Conservation (phyloP, 2,329 filamentous ascomycete species). For the Exutisphaerella laricina region DNA sequence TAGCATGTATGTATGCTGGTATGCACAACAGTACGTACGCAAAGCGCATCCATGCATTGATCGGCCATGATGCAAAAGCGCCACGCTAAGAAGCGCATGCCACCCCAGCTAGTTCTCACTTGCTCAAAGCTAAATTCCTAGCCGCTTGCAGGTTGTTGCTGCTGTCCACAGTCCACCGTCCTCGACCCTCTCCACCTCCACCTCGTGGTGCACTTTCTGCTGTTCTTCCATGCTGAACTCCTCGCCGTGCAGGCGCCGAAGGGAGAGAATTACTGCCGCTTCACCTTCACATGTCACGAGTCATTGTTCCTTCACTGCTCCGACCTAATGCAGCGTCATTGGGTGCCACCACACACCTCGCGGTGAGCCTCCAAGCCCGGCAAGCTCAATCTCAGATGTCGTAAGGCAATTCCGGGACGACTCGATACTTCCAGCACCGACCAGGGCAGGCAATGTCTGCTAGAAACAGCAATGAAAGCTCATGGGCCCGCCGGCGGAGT, state of each 20-base stretch:
- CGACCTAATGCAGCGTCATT: not conserved
- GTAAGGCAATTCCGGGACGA: slow-evolving; percentile 4
- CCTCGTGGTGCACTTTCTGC: no score
- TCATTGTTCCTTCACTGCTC: not conserved
- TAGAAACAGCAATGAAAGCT: slow-evolving; percentile 28
- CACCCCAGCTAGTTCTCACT: no score
- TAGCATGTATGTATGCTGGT: no score
- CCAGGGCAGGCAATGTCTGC: slow-evolving; percentile 16
- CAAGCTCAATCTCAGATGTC: not conserved
- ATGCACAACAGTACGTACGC: no score
- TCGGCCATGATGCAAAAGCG: no score
- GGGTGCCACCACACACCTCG: not conserved
- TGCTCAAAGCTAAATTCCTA: no score
- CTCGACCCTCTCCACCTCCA: no score
- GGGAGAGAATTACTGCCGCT: not conserved
- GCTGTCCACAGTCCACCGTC: no score
- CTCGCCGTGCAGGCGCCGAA: not conserved
- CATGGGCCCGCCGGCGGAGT: slow-evolving; percentile 28
- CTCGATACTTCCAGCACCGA: slow-evolving; percentile 2
- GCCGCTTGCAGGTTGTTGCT: no score
- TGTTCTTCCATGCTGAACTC: no score
- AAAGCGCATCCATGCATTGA: no score
- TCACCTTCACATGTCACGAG: not conserved
- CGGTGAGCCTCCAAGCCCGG: not conserved
- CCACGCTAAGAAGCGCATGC: no score